Base-by-base conservation (phyloP, 257 asterid species). In the Rhazya stricta region DNA sequence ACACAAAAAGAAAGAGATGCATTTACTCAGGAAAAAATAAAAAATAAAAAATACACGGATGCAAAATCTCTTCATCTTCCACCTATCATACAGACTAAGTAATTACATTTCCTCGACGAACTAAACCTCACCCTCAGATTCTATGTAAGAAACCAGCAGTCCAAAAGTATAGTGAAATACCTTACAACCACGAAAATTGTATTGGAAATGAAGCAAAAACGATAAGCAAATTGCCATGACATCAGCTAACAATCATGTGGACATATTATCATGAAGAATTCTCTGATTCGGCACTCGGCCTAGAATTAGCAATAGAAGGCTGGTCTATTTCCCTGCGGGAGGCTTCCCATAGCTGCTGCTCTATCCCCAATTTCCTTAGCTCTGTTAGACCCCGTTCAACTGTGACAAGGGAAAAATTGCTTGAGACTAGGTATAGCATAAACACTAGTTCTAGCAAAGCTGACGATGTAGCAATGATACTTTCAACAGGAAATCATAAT, bases 271-370 rank as follows among this genome's bases (percentile, higher is more conserved):
- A 81, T 5, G 77, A 81, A 32, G 85, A 75, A 41, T 69, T 50
- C 51, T 91, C 93, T 9, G 84, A 82, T 15, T 85, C 88, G 3
- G 83, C 73, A 62, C 36, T 79, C 6, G 56, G 76, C 77, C 76
- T 88, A 9, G 90, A 79, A 84, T 78, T 75, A 54, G 77, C 68
- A 23, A 65, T 11, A 15, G 80, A 70, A 43, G 81, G 79, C 57
- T 70, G 88, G 51, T 87, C 97, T 43, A 87, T 85, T 84, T 94
- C 97, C 82, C 81, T 89, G 73, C 96, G 97, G 50, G 98, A 94
- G 71, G 92, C 93, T 77, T 94, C 98, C 98, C 98, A 94, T 53
- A 94, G 91, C 79, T 86, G 89, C 67, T 78, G 90, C 83, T 91
- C 96, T 57, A 94, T 89, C 60, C 88, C 91, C 90, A 94, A 71